Evolutionary conservation across 352 stramenopile genomes (phyloP).

Genomic region (Phytophthora citricola): DNA sequence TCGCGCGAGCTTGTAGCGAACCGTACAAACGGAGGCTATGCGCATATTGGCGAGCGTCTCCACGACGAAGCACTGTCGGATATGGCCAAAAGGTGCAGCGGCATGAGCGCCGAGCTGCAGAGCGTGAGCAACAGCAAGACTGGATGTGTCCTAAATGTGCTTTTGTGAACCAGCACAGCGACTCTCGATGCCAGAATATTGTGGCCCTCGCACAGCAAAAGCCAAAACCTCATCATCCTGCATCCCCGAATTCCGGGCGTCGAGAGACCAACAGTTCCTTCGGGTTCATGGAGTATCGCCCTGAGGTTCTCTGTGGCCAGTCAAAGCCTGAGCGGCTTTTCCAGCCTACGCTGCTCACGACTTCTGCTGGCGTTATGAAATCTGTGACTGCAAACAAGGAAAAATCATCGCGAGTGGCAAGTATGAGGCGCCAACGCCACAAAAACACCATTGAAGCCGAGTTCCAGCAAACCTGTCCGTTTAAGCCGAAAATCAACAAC

Average conservation of each 20-base stretch:
- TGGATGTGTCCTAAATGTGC: slow-evolving; percentile 87
- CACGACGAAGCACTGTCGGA: slow-evolving; percentile 76
- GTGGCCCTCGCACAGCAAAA: slow-evolving; percentile 32
- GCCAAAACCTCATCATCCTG: slow-evolving; percentile 8
- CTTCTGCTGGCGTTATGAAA: slow-evolving; percentile 33
- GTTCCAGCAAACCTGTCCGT: slow-evolving; percentile 72
- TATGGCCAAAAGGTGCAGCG: slow-evolving; percentile 67
- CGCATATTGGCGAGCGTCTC: slow-evolving; percentile 74
- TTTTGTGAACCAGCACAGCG: slow-evolving; percentile 61
- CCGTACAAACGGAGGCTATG: slow-evolving; percentile 59
- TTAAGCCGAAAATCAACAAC: slow-evolving; percentile 76
- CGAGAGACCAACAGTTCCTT: slow-evolving; percentile 35
- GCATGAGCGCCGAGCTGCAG: slow-evolving; percentile 44
- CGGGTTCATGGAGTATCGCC: slow-evolving; percentile 20
- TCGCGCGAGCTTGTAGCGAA: slow-evolving; percentile 64
- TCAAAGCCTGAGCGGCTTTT: slow-evolving; percentile 70
- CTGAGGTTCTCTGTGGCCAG: slow-evolving; percentile 60
- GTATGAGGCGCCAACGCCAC: slow-evolving; percentile 51
- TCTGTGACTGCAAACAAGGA: slow-evolving; percentile 54
- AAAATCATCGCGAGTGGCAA: slow-evolving; percentile 39
- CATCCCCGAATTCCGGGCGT: slow-evolving; percentile 11
- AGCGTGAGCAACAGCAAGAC: slow-evolving; percentile 60
- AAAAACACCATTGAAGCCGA: slow-evolving; percentile 69
- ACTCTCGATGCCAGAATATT: slow-evolving; percentile 69
- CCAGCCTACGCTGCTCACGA: slow-evolving; percentile 64